Evolutionary conservation across 2,329 filamentous ascomycete genomes (phyloP).

Genomic region (Helminthosporium solani): DNA sequence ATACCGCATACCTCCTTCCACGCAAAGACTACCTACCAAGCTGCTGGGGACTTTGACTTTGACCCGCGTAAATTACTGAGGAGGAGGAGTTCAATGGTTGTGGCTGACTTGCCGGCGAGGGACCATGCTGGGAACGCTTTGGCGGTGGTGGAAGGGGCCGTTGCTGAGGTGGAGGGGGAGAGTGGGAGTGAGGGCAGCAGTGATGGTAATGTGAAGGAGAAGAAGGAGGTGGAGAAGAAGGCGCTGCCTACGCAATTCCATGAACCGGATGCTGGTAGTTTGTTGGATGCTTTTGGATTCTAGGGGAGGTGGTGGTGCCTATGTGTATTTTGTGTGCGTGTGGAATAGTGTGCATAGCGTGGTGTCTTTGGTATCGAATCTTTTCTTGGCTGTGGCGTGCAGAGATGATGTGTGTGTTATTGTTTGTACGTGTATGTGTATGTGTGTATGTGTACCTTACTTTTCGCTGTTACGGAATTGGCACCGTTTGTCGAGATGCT

Average conservation of each 20-base stretch:
- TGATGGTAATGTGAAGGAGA: constrained; percentile 25
- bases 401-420: too few species aligned
- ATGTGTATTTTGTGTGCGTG: too few species aligned
- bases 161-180: constrained; percentile 21
- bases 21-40: constrained; percentile 18
- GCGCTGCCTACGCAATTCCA: constrained; percentile 76
- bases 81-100: constrained; percentile 73
- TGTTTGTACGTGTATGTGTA: too few species aligned
- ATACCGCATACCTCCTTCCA: constrained; percentile 28
- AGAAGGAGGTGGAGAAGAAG: constrained; percentile 48
- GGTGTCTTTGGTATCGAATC: too few species aligned
- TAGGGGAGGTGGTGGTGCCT: constrained; percentile 40
- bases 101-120: constrained; percentile 65
- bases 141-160: constrained; percentile 13
- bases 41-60: constrained; percentile 36
- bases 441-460: too few species aligned
- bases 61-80: constrained; percentile 69
- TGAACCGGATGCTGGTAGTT: constrained; percentile 84
- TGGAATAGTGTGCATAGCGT: too few species aligned
- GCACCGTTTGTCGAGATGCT: too few species aligned
- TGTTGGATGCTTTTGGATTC: constrained; percentile 93
- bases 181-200: constrained; percentile 43
- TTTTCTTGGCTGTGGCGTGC: too few species aligned
- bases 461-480: too few species aligned
- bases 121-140: constrained; percentile 26